Percentiles rank a stretch among this genome's conserved stretches.
Conservation (phyloP, 164 flowering plant species). For the Brasenia schreberi region DNA sequence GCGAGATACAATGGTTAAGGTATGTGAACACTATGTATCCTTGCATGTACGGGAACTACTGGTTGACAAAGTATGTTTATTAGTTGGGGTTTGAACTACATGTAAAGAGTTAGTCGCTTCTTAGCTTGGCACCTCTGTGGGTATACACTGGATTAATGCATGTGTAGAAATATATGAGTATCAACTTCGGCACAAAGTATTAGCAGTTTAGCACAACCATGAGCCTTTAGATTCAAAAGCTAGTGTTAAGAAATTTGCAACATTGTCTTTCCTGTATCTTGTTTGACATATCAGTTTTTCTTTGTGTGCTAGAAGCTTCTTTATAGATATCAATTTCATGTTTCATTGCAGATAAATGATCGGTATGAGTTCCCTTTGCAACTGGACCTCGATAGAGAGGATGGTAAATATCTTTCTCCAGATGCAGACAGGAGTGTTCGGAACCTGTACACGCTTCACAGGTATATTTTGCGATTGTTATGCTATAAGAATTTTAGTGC, state of each 20-base stretch:
- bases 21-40: constrained; percentile 11
- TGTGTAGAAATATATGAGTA: too few species aligned
- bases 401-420: constrained; percentile 52
- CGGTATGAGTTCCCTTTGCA: constrained; percentile 53
- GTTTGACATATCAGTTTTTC: neutral
- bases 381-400: constrained; percentile 54
- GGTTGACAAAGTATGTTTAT: too few species aligned
- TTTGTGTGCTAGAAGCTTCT: neutral
- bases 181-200: too few species aligned
- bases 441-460: constrained; percentile 52
- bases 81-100: too few species aligned
- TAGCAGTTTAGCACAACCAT: too few species aligned
- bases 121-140: too few species aligned
- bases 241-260: too few species aligned
- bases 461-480: constrained; percentile 14
- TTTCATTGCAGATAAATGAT: constrained; percentile 41
- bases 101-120: too few species aligned
- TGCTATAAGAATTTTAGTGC: too few species aligned
- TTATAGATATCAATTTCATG: neutral
- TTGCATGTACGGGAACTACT: neutral
- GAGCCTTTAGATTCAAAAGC: too few species aligned
- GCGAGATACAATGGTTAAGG: constrained; percentile 72
- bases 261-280: too few species aligned
- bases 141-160: too few species aligned
- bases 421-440: constrained; percentile 56